Evolutionary conservation across 192 early-diverging fungal genomes (phyloP), one percentile per base, ranked within the genome.

Genomic region (Backusella circina): DNA sequence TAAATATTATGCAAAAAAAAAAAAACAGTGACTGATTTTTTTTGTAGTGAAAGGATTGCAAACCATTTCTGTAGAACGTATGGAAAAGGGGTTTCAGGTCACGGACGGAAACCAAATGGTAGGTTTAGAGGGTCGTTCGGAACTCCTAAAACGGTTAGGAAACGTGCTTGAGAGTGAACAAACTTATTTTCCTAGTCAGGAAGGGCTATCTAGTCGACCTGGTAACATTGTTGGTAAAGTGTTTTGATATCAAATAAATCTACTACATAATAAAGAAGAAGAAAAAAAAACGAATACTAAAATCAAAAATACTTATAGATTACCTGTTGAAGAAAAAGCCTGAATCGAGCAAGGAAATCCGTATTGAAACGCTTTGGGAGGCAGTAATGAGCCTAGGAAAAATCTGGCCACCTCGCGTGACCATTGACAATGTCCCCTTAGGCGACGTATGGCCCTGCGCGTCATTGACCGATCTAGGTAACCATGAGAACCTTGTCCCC

Each of bases 401-500:
- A n/a, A 87, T 98, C 71, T 98, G 97, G 97, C 85, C 93, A 28
- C 90, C 92, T 6, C 86, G 95, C 66, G 95, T 94, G 3, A 74
- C 84, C 35, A 77, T 97, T n/a, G 83, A 91, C 74, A 95, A 92
- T 16, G 84, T 90, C 5, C 85, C 91, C 5, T 72, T 98, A 66
- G 97, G 97, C 21, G 97, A 98, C 78, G 96, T 96, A 44, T 98
- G 96, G 96, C 90, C 90, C 15, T 95, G 87, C 44, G 77, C 85
- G 26, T 83, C 89, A 5, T 78, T 96, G 16, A 74, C 71, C 10
- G 83, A 88, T 28, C 75, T 82, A 30, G 72, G 72, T 2, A 73
- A 78, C 23, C 69, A 73, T 69, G 77, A 78, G 26, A 78, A 78
- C 72, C 82, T 94, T 39, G 91, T 95, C 21, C 84, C 92, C 16